These are phyloP conservation scores for Helotiales sp. DNA, from an alignment of 2,329 filamentous ascomycete species.

Conservation along the genomic window DNA sequence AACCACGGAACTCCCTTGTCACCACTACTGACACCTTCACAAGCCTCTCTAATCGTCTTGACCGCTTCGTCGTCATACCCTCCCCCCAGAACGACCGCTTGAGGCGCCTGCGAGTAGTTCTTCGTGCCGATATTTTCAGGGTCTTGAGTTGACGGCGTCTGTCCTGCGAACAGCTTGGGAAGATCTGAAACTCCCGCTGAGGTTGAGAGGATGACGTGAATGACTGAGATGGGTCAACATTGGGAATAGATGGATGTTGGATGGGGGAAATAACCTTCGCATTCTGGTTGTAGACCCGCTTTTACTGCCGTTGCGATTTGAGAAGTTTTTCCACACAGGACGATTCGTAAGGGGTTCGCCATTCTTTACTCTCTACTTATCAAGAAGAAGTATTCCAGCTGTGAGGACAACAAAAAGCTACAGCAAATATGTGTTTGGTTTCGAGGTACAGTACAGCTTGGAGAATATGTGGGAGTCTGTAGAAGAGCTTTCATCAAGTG, in stretches of 20 bases:
- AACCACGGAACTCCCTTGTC: slow-evolving; percentile 11
- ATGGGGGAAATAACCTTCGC: background rate
- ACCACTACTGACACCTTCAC: background rate
- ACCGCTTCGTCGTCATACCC: slow-evolving; percentile 9
- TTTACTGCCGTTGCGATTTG: slow-evolving; percentile 11
- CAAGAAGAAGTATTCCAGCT: background rate
- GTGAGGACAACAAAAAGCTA: too few species aligned
- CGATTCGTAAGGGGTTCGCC: slow-evolving; percentile 1
- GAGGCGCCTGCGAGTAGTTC: background rate
- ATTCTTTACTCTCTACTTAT: background rate
- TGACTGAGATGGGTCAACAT: background rate
- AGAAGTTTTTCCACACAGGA: slow-evolving; percentile 8
- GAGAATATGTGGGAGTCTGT: background rate
- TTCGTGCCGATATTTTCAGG: slow-evolving; percentile 7
- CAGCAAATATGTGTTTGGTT: background rate
- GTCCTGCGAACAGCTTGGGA: background rate
- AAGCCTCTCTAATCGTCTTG: background rate
- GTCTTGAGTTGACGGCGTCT: background rate
- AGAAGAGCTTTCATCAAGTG: background rate
- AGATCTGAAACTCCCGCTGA: background rate
- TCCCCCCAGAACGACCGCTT: slow-evolving; percentile 1
- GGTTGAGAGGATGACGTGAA: slow-evolving; percentile 9
- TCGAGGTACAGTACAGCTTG: too few species aligned
- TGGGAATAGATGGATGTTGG: background rate
- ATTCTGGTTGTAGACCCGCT: slow-evolving; percentile 11